Evolutionary conservation across 306 rosid genomes (phyloP), one percentile per base, ranked within the genome.

Genomic region (Hippophae gyantsensis): DNA sequence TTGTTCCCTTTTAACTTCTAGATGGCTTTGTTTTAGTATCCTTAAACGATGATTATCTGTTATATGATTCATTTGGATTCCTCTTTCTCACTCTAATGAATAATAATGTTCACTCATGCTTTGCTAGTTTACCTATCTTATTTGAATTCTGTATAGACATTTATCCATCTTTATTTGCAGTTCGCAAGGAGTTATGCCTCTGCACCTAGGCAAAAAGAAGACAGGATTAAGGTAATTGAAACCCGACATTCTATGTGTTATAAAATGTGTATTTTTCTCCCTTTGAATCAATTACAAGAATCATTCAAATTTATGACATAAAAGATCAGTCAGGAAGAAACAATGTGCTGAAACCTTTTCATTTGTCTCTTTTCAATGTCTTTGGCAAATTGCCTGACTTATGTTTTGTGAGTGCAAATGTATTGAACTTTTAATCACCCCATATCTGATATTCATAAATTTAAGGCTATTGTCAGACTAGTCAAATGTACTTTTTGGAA

Each of bases 161-260:
- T 67, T 44, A 11, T 8, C 54, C 26, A 74, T 40, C 62, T 69
- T 43, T 80, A 61, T 32, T 61, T 81, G 78, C 85, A 93, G 97
- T 69, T 76, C 49, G 73, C 84, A 9, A 86, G 88, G 74, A 75
- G 69, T 53, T 88, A 67, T 52, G 76, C 97, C 40, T 68, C 78
- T 4, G 47, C 80, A 10, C 53, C 96, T 2, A 95, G 66, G 70
- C 50, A 65, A 63, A 83, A 55, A 80, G 90, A 84, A 14, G 53
- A 7, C 43, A 80, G 69, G 61, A 72, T 84, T 54, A 80, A 88
- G 97, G 99, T 88, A 82, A 65, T 69, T 42, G 43, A 59, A 70
- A 41, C 12, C 27, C 58, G 61, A 57, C 54, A 41, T 69, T 71
- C 6, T 0, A 23, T 46, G 42, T n/a, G 10, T 46, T 44, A 7